phyloP scores from a whole-genome alignment of 495 filamentous ascomycete genomes.

The Trichocladium antarcticum region DNA sequence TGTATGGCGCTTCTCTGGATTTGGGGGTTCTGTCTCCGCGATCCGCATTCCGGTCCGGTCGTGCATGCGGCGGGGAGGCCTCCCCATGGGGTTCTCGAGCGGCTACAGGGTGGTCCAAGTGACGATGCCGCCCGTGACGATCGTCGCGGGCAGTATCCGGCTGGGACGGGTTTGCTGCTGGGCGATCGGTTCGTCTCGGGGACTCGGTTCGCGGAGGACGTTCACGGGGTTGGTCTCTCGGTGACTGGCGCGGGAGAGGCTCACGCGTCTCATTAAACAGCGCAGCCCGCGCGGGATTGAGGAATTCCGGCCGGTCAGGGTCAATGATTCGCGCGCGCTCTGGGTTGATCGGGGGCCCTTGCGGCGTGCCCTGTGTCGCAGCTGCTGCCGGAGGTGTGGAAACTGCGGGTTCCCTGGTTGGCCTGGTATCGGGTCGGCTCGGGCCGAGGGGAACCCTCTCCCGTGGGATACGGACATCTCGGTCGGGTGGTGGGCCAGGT shows the following conservation, averaged over 20 bases:
- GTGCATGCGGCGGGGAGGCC: constrained; percentile 9
- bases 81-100: constrained; percentile 31
- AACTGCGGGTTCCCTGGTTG: constrained; percentile 22
- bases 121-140: constrained; percentile 30
- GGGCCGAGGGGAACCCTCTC: constrained; percentile 23
- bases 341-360: constrained; percentile 35
- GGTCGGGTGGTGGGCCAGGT: constrained; percentile 18
- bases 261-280: constrained; percentile 35
- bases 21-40: constrained; percentile 28
- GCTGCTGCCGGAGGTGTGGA: constrained; percentile 23
- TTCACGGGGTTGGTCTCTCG: constrained; percentile 34
- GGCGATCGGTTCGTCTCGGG: constrained; percentile 38
- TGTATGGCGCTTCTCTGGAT: constrained; percentile 24
- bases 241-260: constrained; percentile 22
- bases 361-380: constrained; percentile 25
- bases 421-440: constrained; percentile 26
- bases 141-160: constrained; percentile 37
- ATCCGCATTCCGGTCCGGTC: constrained; percentile 29
- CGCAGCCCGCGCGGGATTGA: constrained; percentile 50
- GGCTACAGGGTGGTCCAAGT: constrained; percentile 29
- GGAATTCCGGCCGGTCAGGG: constrained; percentile 28
- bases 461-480: constrained; percentile 27
- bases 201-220: constrained; percentile 38
- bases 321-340: constrained; percentile 34
- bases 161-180: constrained; percentile 24